These are phyloP conservation scores for Colletotrichum noveboracense DNA, from an alignment of 2,329 filamentous ascomycete genomes.

Conservation along the genomic window DNA sequence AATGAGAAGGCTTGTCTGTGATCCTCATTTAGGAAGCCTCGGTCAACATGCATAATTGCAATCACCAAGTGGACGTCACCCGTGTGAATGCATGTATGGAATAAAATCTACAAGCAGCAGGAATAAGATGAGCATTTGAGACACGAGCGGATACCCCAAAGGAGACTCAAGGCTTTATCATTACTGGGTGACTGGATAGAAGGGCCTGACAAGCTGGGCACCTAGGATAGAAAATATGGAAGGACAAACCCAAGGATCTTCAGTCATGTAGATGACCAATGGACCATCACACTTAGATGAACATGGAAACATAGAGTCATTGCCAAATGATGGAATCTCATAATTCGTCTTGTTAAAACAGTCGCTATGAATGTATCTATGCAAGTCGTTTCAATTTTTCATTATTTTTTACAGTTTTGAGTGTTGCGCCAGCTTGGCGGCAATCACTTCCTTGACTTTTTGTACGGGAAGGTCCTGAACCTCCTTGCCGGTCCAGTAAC, in stretches of 20 bases:
- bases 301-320: not conserved
- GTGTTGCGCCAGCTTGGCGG: slow-evolving; percentile 42
- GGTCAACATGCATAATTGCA: not conserved
- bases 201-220: not conserved
- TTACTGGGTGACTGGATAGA: not conserved
- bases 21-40: not conserved
- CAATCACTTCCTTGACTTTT: slow-evolving; percentile 60
- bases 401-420: slow-evolving; percentile 29
- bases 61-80: not conserved
- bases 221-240: not conserved
- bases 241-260: not conserved
- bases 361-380: slow-evolving; percentile 12
- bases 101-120: not conserved
- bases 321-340: not conserved
- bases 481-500: slow-evolving; percentile 68
- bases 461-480: slow-evolving; percentile 64
- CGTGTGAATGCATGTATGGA: not conserved
- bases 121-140: not conserved
- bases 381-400: not conserved
- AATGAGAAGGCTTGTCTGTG: not conserved
- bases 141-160: not conserved
- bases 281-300: not conserved
- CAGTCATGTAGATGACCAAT: not conserved
- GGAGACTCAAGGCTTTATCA: not conserved
- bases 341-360: not conserved